Evolutionary conservation across 2,329 filamentous ascomycete genomes (phyloP), one percentile per base, ranked within the genome.

Genomic region (Hypoxylon sp.): DNA sequence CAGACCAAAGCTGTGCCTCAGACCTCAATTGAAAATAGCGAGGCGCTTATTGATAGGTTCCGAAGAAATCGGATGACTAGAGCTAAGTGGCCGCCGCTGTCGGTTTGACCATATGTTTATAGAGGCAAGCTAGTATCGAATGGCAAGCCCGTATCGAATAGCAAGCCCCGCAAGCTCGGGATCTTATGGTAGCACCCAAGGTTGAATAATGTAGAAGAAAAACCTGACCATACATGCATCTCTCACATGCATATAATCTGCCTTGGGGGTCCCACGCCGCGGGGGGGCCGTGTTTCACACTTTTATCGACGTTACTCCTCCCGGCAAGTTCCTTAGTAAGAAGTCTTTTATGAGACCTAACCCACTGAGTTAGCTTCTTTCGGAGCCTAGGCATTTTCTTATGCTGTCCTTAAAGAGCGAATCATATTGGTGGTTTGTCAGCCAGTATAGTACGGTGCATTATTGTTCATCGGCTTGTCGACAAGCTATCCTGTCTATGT

Each of bases 261-360:
- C 39, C 33, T 55, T 55, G 35, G 11, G n/a, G 14, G 53, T 50
- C 14, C 9, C 46, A 42, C 47, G 33, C 37, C n/a, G 24, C 44
- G 37, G 48, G 56, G 48, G 35, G 44, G 10, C 51, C 44, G 54
- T 63, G 58, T 66, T 63, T 69, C 59, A 59, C 13, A 26, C 51
- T 42, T 47, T 22, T 51, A 48, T 22, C 22, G 35, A 22, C 26
- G 46, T 50, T 53, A 9, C 55, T 66, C 58, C 39, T 62, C 47
- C 37, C 22, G 39, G 58, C 17, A 57, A 39, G 63, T 57, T 57
- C 52, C 35, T 22, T 14, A 24, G 39, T 44, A 6, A 44, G 39
- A 46, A 24, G 33, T n/a, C 17, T 33, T 22, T 8, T 24, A 33
- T 24, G 10, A 8, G 39, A 51, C 22, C 56, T 26, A 6, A 42